Percentiles rank a stretch among this genome's conserved stretches.
phyloP scores from a whole-genome alignment of 805 yeast genomes.

The Wickerhamiella qilinensis region DNA sequence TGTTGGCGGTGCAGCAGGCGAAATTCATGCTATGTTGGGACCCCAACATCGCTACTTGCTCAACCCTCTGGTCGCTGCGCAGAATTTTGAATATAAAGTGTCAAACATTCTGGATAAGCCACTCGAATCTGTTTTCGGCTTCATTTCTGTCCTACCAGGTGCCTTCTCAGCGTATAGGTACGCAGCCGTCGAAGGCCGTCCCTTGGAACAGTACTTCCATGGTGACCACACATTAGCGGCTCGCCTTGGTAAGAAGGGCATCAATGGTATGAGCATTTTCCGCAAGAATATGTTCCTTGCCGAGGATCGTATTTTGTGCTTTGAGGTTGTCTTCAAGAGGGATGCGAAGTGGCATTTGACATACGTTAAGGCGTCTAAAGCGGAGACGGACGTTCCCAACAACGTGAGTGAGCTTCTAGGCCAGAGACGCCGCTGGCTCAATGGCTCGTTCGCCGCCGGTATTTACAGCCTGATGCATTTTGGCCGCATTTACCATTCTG shows the following conservation, averaged over 20 bases:
- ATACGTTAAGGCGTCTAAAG: slow-evolving; percentile 45
- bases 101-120: slow-evolving; percentile 55
- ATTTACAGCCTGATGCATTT: slow-evolving; percentile 40
- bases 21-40: slow-evolving; percentile 43
- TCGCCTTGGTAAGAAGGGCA: slow-evolving; percentile 33
- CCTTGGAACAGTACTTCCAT: slow-evolving; percentile 49
- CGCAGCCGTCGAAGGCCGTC: slow-evolving; percentile 45
- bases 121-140: slow-evolving; percentile 47
- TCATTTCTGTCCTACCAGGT: slow-evolving; percentile 50
- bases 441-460: slow-evolving; percentile 53
- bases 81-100: slow-evolving; percentile 51
- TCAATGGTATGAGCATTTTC: slow-evolving; percentile 46
- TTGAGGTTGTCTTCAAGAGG: slow-evolving; percentile 44
- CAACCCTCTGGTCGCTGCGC: slow-evolving; percentile 49
- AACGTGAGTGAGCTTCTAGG: slow-evolving; percentile 43
- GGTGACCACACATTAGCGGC: slow-evolving; percentile 40
- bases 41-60: slow-evolving; percentile 26
- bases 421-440: slow-evolving; percentile 54
- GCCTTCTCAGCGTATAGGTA: slow-evolving; percentile 53
- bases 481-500: slow-evolving; percentile 36
- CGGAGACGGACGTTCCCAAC: slow-evolving; percentile 57
- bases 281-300: slow-evolving; percentile 56
- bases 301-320: slow-evolving; percentile 52
- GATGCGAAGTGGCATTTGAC: slow-evolving; percentile 44
- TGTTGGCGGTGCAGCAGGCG: slow-evolving; percentile 64